Evolutionary conservation across 345 rosid species (phyloP), one percentile per base, ranked within the genome.

Genomic region (Lepidium africanum): DNA sequence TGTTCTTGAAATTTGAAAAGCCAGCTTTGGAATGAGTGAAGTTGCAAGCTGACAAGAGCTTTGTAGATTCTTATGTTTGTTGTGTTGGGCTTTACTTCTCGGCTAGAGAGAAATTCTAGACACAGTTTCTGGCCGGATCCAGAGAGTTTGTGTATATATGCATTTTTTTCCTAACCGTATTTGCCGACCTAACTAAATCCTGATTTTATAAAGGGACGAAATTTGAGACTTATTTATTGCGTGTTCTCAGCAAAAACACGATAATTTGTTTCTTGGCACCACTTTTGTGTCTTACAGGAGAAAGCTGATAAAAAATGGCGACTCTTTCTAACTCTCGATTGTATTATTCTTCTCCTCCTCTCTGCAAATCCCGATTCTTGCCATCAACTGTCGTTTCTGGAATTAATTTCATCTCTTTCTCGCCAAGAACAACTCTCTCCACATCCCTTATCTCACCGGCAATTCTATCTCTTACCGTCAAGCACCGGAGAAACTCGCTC

Each of bases 361-460:
- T 74, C 27, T 56, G 57, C 38, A 79, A 71, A 66, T 14, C 72
- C 27, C 57, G 38, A 19, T 30, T 70, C 54, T 60, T 55, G 0
- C 35, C 78, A 53, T 50, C 74, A 56, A 67, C 52, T 40, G 59
- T 79, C 35, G 51, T 62, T 9, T 67, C 58, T 0, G 19, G 75
- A 9, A 36, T 59, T 63, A 73, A 82, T 54, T 76, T 67, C 21
- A 66, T 69, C 65, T 79, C 88, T 71, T 80, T 74, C 72, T 67
- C 84, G 27, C 75, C 83, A 37, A 76, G 72, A 62, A 39, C 37
- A 39, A 19, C 70, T 56, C 63, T 42, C 58, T 33, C 67, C 57
- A 45, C 65, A 25, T 27, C 46, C 57, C 33, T 71, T 64, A 2
- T 61, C 42, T 70, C 74, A 51, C 68, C 80, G 63, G 64, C 68